A percentile compares a stretch with the other conserved stretches of the same genome.
phyloP scores from a whole-genome alignment of 73 alveolate genomes.

The Paramecium primaurelia region DNA sequence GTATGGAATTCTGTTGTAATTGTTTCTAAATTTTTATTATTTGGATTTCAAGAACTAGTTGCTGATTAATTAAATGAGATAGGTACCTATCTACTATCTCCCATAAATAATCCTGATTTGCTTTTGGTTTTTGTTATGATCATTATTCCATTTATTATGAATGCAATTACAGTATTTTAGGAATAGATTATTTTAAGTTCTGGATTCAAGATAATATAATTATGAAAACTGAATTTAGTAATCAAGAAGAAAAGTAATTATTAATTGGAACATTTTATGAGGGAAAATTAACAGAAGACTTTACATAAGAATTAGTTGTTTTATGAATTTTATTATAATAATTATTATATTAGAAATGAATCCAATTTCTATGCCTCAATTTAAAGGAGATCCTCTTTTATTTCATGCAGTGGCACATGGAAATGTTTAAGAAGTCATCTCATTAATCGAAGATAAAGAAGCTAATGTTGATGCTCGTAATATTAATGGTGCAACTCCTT shows the following conservation, averaged over 20 bases:
- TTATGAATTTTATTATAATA: neutral
- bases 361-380: conserved; percentile 49
- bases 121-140: neutral
- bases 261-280: neutral
- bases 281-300: neutral
- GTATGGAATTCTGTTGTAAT: conserved; percentile 31
- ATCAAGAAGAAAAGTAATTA: neutral
- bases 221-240: neutral
- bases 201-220: conserved; percentile 15
- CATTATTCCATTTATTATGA: neutral
- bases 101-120: neutral
- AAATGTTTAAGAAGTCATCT: conserved; percentile 71
- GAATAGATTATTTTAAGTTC: neutral
- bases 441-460: conserved; percentile 75
- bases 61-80: neutral
- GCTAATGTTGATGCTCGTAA: conserved; percentile 74
- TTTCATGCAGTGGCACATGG: conserved; percentile 78
- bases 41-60: neutral
- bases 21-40: neutral
- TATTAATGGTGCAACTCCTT: conserved; percentile 81
- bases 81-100: neutral
- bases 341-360: conserved; percentile 14
- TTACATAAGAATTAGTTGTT: neutral
- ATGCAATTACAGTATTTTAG: neutral
- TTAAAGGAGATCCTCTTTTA: conserved; percentile 66